Base-by-base conservation (phyloP, 148 eudicot genomes). In the Vaccinium darrowii region DNA sequence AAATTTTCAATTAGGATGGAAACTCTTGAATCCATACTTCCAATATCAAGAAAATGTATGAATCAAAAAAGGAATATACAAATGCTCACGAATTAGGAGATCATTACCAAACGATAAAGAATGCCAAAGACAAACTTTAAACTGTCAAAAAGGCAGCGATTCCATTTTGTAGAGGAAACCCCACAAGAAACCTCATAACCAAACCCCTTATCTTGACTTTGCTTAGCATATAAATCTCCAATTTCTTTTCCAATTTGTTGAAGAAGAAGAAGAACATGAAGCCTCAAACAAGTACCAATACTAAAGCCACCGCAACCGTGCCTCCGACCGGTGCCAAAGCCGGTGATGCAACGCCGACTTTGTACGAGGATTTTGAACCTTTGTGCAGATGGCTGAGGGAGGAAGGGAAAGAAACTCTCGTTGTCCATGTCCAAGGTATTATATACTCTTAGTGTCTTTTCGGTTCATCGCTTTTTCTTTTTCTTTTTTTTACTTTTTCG, bases 321-420 rank as follows among this genome's bases (percentile, higher is more conserved):
- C 25, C 54, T 8, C 27, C 11, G 4, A 2, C 4, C 27, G 79
- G 21, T 19, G n/a, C 78, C 13, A 75, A 75, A 75, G 60, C 80
- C 21, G 43, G 81, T 49, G 79, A 76, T 14, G 19, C 43, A 25
- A 18, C 53, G n/a, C 21, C 51, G 14, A 63, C 82, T 39, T 71
- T 84, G 4, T 87, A 84, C 16, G 88, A 88, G 49, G 91, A 91
- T 49, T 88, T 91, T 76, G 91, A 89, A 80, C 93, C 91, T 12
- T 84, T 86, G 49, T 89, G 91, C 80, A 73, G 63, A 18, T 89
- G 91, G 93, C 53, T 25, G 30, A 88, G 82, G 11, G 82, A 84
- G 76, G 90, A 91, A 58, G 87, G 56, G 21, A 36, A 54, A 10
- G 87, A 91, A 69, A 82, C 85, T 83, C 90, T 88, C 73, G 89